Percentiles rank a stretch among this genome's conserved stretches.
These are phyloP conservation scores for Kokia cookei DNA, from an alignment of 441 rosid species.

Conservation along the genomic window DNA sequence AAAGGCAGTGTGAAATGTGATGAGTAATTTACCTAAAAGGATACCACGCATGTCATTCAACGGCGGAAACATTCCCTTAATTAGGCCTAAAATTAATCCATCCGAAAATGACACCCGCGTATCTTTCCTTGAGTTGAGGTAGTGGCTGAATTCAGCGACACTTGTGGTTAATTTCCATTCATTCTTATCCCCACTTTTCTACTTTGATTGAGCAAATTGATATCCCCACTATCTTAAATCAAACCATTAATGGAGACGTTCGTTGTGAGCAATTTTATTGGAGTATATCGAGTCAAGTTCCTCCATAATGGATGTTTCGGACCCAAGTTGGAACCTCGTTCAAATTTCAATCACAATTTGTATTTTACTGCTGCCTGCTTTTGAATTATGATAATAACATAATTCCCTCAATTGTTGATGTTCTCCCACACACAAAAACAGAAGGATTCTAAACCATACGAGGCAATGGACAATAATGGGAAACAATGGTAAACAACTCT, in stretches of 20 bases:
- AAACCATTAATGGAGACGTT: neutral
- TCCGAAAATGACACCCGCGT: neutral
- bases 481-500: no score
- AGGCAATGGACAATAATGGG: neutral
- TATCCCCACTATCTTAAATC: no score
- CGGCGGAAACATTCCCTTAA: neutral
- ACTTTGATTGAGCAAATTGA: neutral
- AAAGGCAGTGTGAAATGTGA: neutral
- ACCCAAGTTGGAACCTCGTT: neutral
- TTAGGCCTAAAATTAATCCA: neutral
- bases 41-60: neutral
- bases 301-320: no score
- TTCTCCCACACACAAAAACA: neutral
- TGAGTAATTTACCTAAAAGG: neutral
- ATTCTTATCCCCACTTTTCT: no score
- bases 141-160: neutral
- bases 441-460: no score
- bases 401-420: neutral
- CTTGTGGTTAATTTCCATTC: no score
- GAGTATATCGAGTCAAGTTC: no score
- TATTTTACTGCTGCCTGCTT: neutral
- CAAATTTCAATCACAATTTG: neutral
- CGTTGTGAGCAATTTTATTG: no score
- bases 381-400: neutral
- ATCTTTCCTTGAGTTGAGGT: neutral